phyloP scores from a whole-genome alignment of 139 green algal species.

The Deuterostichococcus epilithicus region DNA sequence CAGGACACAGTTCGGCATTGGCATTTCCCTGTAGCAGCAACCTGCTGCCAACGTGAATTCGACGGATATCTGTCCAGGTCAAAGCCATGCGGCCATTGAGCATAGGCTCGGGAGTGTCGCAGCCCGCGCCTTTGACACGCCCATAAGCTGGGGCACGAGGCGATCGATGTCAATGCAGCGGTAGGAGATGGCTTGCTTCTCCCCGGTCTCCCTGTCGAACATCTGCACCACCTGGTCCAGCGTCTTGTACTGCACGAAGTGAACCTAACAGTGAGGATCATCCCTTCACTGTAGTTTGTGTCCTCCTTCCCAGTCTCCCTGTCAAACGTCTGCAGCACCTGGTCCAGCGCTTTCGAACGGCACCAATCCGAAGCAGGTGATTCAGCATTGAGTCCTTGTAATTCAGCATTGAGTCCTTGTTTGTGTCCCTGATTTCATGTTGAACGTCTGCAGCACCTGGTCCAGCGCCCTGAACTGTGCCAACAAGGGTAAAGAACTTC shows the following conservation, averaged over 20 bases:
- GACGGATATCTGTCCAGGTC: no score
- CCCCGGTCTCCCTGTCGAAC: constrained; percentile 60
- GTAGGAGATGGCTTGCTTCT: constrained; percentile 66
- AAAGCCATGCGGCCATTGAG: no score
- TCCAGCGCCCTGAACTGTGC: no score
- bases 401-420: not conserved
- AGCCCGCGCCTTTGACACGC: constrained; percentile 74
- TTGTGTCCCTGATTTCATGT: constrained; percentile 53
- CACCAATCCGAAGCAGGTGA: no score
- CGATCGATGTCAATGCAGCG: constrained; percentile 89
- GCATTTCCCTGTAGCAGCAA: not conserved
- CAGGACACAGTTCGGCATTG: no score
- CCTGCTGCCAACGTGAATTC: not conserved
- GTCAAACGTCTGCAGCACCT: constrained; percentile 67
- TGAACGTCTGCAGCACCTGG: constrained; percentile 64
- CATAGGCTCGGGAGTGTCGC: no score
- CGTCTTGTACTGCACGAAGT: constrained; percentile 73
- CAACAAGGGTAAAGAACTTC: no score
- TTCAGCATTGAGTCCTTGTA: no score
- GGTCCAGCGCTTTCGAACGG: constrained; percentile 70
- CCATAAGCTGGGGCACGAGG: constrained; percentile 89
- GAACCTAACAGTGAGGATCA: not conserved
- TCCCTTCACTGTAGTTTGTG: not conserved
- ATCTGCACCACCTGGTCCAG: constrained; percentile 74
- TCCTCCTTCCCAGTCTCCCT: constrained; percentile 62